Percentiles rank a stretch among this genome's conserved stretches.
These are phyloP conservation scores for Medicago lupulina DNA, from an alignment of 306 rosid species.

Conservation along the genomic window DNA sequence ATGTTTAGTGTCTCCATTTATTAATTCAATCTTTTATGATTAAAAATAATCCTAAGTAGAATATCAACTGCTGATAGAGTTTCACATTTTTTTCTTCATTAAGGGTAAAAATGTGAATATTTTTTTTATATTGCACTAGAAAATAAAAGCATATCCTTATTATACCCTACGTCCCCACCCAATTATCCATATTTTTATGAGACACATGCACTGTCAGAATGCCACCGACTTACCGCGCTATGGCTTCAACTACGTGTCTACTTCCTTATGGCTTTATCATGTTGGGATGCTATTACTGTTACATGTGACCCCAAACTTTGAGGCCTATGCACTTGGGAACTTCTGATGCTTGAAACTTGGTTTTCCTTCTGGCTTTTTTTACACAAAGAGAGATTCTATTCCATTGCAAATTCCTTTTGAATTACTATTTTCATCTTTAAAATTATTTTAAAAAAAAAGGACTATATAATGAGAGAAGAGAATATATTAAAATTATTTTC, in stretches of 20 bases:
- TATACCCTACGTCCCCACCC: too few species aligned
- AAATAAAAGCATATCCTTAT: too few species aligned
- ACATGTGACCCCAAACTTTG: not conserved
- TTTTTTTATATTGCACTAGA: too few species aligned
- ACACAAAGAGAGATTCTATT: constrained; percentile 15
- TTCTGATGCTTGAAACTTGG: constrained; percentile 37
- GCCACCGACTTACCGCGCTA: constrained; percentile 12
- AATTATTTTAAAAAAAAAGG: too few species aligned
- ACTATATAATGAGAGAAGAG: too few species aligned
- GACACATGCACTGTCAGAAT: not conserved
- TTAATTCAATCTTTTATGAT: too few species aligned
- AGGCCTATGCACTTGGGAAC: constrained; percentile 16
- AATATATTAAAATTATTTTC: too few species aligned
- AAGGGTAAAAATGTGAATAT: too few species aligned
- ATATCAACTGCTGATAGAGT: too few species aligned
- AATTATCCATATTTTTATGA: not conserved
- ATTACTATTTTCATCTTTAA: not conserved
- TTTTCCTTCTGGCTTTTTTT: constrained; percentile 40
- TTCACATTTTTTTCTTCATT: too few species aligned
- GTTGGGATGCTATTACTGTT: constrained; percentile 5
- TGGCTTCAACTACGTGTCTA: constrained; percentile 40
- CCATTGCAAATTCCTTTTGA: not conserved
- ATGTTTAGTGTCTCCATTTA: too few species aligned
- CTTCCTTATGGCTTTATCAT: constrained; percentile 11
- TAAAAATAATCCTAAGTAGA: too few species aligned